phyloP scores from a whole-genome alignment of 768 basidiomycete species.

The Termitomyces bulborhizus region DNA sequence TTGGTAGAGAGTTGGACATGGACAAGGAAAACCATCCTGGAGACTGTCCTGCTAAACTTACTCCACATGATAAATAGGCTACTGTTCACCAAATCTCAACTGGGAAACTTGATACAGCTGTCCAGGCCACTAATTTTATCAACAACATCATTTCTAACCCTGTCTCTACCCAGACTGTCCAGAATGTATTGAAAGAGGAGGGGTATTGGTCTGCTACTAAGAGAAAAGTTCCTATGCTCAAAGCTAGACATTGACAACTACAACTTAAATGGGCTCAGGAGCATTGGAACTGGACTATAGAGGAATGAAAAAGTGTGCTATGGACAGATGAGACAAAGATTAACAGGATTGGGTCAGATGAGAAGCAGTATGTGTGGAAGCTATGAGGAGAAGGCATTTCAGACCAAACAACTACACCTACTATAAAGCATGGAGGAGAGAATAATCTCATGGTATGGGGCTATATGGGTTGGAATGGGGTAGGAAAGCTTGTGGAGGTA shows the following conservation, averaged over 20 bases:
- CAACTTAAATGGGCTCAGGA: background rate
- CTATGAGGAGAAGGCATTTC: background rate
- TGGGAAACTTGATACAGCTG: background rate
- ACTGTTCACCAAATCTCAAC: background rate
- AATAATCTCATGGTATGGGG: too few relatives aligned
- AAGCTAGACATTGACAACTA: background rate
- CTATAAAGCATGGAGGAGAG: too few relatives aligned
- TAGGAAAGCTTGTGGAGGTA: too few relatives aligned
- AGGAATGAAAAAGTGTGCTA: too few relatives aligned
- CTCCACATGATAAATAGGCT: background rate
- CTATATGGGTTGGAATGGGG: too few relatives aligned
- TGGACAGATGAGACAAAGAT: too few relatives aligned
- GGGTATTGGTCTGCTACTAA: too few relatives aligned
- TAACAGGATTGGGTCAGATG: too few relatives aligned
- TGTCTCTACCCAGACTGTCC: background rate
- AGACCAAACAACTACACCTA: background rate
- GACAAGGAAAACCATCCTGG: background rate
- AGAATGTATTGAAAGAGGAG: background rate
- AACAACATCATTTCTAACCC: background rate
- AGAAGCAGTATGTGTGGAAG: too few relatives aligned
- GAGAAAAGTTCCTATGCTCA: background rate
- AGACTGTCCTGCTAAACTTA: background rate
- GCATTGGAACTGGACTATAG: too few relatives aligned
- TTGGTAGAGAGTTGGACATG: too few relatives aligned
- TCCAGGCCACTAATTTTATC: background rate